phyloP scores from a whole-genome alignment of 2,329 filamentous ascomycete genomes.

The Cyphellophora europaea region DNA sequence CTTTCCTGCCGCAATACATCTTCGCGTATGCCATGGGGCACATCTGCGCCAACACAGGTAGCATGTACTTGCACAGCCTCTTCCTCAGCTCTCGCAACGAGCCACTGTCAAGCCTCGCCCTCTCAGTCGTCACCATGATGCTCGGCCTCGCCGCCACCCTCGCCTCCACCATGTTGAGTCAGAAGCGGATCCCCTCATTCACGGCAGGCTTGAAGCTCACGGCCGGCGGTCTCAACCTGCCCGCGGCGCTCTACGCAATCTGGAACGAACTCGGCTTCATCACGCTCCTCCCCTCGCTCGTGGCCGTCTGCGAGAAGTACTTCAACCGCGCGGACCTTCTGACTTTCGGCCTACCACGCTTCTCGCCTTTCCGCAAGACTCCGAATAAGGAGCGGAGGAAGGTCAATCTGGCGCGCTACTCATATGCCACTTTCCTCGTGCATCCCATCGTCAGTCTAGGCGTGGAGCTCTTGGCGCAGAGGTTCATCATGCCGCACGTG shows the following conservation, averaged over 20 bases:
- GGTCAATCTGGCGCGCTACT: background rate
- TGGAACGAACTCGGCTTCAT: constrained; percentile 17
- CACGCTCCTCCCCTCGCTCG: constrained; percentile 3
- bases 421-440: background rate
- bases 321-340: background rate
- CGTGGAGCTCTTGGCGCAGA: background rate
- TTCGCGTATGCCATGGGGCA: constrained; percentile 15
- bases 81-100: background rate
- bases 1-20: constrained; percentile 15
- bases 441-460: background rate
- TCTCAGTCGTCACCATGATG: background rate
- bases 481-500: background rate
- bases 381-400: background rate
- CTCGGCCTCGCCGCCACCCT: background rate
- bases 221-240: constrained; percentile 6
- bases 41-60: constrained; percentile 1
- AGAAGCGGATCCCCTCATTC: constrained; percentile 1
- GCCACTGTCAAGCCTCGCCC: background rate
- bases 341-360: background rate
- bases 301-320: background rate
- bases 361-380: background rate
- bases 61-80: background rate
- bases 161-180: background rate
- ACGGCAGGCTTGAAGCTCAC: background rate
- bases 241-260: constrained; percentile 9